Conservation (phyloP, 1,139 yeast species). For the Casaregolazyma suthepensis region DNA sequence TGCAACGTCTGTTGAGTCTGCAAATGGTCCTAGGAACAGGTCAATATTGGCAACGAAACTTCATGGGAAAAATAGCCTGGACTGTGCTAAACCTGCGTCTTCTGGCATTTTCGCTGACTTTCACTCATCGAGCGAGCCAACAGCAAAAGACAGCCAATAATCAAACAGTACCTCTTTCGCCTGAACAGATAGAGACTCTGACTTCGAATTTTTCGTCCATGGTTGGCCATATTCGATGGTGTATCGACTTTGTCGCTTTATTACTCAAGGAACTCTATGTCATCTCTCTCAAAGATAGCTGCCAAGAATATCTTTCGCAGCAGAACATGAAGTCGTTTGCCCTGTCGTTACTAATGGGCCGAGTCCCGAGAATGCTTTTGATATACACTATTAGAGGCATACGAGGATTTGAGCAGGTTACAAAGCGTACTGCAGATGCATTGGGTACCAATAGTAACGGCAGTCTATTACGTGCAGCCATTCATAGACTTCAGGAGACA, state of each 20-base stretch:
- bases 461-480: slow-evolving; percentile 16
- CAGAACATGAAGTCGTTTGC: slow-evolving; percentile 23
- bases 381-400: slow-evolving; percentile 65
- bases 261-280: slow-evolving; percentile 57
- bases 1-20: slow-evolving; percentile 53
- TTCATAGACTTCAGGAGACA: slow-evolving; percentile 42
- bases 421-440: slow-evolving; percentile 33
- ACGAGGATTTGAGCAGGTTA: slow-evolving; percentile 55
- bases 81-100: slow-evolving; percentile 62
- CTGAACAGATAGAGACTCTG: slow-evolving; percentile 48
- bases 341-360: slow-evolving; percentile 42
- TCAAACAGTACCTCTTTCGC: slow-evolving; percentile 12
- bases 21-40: slow-evolving; percentile 64
- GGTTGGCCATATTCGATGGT: slow-evolving; percentile 74
- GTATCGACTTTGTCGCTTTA: slow-evolving; percentile 60
- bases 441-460: slow-evolving; percentile 26
- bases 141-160: slow-evolving; percentile 14
- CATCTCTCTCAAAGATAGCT: slow-evolving; percentile 20
- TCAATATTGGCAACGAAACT: slow-evolving; percentile 39
- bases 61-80: slow-evolving; percentile 59
- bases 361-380: slow-evolving; percentile 64
- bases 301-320: slow-evolving; percentile 7
- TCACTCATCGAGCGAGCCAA: slow-evolving; percentile 46
- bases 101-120: slow-evolving; percentile 68
- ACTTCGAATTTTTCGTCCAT: slow-evolving; percentile 54